Evolutionary conservation across 73 alveolate genomes (phyloP), one percentile per base, ranked within the genome.

Genomic region (Paramecium biaurelia): DNA sequence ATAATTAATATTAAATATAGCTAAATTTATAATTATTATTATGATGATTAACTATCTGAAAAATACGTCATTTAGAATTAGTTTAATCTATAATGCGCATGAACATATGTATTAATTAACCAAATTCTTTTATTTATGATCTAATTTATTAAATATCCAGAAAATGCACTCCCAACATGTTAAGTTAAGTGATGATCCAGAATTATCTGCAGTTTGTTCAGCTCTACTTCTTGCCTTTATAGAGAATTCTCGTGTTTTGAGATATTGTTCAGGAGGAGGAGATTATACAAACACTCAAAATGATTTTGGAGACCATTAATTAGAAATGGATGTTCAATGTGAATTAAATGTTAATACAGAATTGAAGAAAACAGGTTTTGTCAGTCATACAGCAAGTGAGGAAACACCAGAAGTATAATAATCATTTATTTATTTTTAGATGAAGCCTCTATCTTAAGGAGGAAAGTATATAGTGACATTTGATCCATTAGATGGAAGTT

Each of bases 401-500:
- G 89, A 76, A 57, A 76, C 89, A 15, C 89, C 89, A 37, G 89
- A 76, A 30, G 89, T 76, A 76, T 8, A 35, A 21, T 32, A 30
- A 12, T 18, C 14, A 23, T 70, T 28, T 12, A 14, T 47, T 0
- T 8, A 47, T 47, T 32, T 37, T 70, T 18, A 68, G 86, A 87
- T 68, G 85, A 68, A 21, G 23, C 45, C 18, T 47, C 85, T 53
- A 32, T 85, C 70, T 34, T 70, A 93, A 85, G 56, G 72, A 14
- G 95, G 92, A 68, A 94, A 92, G 23, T 95, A 58, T 86, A 94
- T 82, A 0, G 96, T 95, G 15, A 93, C 98, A 6, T 95, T 93
- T 58, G 98, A 95, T 47, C 98, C 98, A 18, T 89, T 95, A 34
- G 98, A 95, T 79, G 98, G 98, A 30, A 85, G 96, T 86, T 79